Evolutionary conservation across 2,329 filamentous ascomycete genomes (phyloP).

Genomic region (Fusarium mexicanum): DNA sequence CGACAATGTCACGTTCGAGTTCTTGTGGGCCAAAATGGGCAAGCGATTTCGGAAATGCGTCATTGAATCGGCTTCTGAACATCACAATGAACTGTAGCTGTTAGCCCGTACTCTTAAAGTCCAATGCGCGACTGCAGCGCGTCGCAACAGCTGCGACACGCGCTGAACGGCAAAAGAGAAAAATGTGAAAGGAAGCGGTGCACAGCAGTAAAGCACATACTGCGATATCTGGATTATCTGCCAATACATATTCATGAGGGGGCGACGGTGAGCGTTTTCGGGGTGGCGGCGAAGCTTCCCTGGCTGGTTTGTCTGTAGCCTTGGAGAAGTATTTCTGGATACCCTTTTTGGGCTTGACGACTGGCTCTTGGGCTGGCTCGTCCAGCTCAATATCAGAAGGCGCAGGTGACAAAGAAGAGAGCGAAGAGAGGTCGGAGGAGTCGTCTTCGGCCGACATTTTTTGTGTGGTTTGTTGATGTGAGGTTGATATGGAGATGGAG

Average conservation of each 20-base stretch:
- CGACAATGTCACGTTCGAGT: conserved; percentile 85
- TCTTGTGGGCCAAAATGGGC: conserved; percentile 95
- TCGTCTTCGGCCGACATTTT: conserved; percentile 69
- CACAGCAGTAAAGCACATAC: conserved; percentile 66
- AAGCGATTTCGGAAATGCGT: conserved; percentile 87
- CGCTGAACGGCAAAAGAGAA: conserved; percentile 45
- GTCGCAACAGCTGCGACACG: conserved; percentile 55
- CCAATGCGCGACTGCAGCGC: conserved; percentile 62
- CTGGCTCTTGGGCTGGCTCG: conserved; percentile 48
- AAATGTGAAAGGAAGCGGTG: conserved; percentile 12
- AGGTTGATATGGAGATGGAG: conserved; percentile 40
- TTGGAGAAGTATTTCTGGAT: conserved; percentile 76
- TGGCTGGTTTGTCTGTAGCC: conserved; percentile 60
- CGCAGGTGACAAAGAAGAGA: conserved; percentile 59
- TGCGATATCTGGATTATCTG: conserved; percentile 91
- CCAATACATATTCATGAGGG: conserved; percentile 87
- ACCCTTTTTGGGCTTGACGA: conserved; percentile 63
- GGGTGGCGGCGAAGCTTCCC: conserved; percentile 71
- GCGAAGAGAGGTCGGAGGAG: conserved; percentile 70
- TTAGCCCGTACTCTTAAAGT: conserved; percentile 48
- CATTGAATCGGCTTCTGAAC: conserved; percentile 93
- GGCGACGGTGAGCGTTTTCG: conserved; percentile 88
- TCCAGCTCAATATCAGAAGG: conserved; percentile 62
- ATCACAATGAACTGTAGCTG: conserved; percentile 88
- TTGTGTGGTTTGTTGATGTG: conserved; percentile 41